A percentile compares a stretch with the other conserved stretches of the same genome.
Evolutionary conservation across 2,329 filamentous ascomycete species (phyloP).

Genomic region (Calonectria henricotiae): DNA sequence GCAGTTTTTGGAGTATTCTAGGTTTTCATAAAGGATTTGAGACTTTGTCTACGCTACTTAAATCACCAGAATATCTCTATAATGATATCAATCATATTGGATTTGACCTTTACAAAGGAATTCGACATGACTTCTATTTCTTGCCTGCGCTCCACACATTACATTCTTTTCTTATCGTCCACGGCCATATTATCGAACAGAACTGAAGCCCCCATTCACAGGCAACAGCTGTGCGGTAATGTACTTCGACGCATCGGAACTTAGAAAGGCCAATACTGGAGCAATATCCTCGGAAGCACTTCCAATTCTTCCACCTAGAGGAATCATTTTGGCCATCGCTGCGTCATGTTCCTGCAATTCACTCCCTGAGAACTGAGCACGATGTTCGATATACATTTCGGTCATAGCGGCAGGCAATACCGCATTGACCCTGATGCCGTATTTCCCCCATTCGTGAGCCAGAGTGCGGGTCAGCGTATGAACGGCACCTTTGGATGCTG

Average conservation of each 20-base stretch:
- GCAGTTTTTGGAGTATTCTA: neutral
- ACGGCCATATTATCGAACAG: neutral
- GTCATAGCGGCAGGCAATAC: neutral
- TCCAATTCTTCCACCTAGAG: neutral
- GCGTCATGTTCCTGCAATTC: neutral
- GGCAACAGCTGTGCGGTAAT: neutral
- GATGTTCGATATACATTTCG: neutral
- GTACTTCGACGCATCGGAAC: neutral
- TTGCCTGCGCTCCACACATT: too few relatives aligned
- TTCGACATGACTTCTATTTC: too few relatives aligned
- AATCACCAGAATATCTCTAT: too few relatives aligned
- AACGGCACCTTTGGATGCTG: neutral
- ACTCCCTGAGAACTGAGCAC: neutral
- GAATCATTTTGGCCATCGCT: neutral
- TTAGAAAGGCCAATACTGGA: neutral
- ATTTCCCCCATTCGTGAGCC: constrained; percentile 3
- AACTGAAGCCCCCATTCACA: neutral
- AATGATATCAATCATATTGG: too few relatives aligned
- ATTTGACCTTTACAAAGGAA: too few relatives aligned
- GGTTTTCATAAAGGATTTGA: neutral
- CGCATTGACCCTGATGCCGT: neutral
- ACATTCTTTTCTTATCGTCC: too few relatives aligned
- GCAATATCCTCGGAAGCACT: neutral
- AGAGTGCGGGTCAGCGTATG: neutral
- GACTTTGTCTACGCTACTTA: neutral